Conservation (phyloP, 2,329 filamentous ascomycete genomes). For the Colletotrichum sojae region DNA sequence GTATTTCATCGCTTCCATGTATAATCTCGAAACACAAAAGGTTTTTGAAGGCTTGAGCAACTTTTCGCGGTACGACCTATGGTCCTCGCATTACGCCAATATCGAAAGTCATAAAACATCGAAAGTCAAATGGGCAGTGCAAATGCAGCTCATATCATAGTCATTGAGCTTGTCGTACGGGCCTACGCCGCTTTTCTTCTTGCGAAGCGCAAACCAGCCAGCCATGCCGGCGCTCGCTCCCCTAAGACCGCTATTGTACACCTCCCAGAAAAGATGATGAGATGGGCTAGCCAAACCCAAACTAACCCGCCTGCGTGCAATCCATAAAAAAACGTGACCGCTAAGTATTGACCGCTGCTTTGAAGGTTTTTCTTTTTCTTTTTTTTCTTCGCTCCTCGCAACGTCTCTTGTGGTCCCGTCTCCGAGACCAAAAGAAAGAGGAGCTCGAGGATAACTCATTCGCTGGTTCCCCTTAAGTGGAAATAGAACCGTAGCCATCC, state of each 20-base stretch:
- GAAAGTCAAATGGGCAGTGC: no score
- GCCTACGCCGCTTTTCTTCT: conserved; percentile 1
- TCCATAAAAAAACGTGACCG: conserved; percentile 40
- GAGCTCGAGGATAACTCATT: conserved; percentile 8
- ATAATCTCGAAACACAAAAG: no score
- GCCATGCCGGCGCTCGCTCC: conserved; percentile 24
- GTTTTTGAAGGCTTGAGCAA: no score
- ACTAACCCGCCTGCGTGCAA: conserved; percentile 33
- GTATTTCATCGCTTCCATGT: neutral
- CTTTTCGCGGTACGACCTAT: neutral
- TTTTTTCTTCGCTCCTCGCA: conserved; percentile 6
- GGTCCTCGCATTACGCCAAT: neutral
- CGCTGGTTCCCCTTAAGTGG: conserved; percentile 28
- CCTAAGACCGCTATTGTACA: conserved; percentile 36
- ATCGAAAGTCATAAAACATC: no score
- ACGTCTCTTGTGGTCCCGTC: conserved; percentile 11
- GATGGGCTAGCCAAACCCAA: conserved; percentile 37
- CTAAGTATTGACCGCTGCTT: conserved; percentile 39
- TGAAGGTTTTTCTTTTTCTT: conserved; percentile 14
- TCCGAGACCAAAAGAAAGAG: conserved; percentile 22
- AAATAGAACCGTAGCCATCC: conserved; percentile 26
- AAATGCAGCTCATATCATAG: conserved; percentile 34
- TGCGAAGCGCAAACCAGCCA: conserved; percentile 21
- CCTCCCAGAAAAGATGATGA: conserved; percentile 32
- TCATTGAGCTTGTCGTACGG: conserved; percentile 37